Evolutionary conservation across 129 eudicot genomes (phyloP).

Genomic region (Logfia minima): DNA sequence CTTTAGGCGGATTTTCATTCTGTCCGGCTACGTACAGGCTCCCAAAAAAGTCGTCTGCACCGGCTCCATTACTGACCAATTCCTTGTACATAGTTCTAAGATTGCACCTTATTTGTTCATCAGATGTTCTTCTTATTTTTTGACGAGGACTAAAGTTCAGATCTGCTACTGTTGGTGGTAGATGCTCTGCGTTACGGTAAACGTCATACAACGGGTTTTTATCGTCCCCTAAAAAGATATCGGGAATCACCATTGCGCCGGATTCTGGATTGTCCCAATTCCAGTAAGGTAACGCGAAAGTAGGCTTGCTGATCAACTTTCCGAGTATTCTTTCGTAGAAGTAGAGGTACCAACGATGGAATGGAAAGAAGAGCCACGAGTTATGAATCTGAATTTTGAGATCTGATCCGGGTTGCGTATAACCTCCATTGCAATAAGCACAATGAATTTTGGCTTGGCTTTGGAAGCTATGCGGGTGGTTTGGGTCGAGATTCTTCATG

Average conservation of each 20-base stretch:
- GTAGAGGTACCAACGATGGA: constrained; percentile 43
- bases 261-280: constrained; percentile 44
- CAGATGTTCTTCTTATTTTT: not conserved
- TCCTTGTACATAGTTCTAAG: no score
- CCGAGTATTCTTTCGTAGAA: constrained; percentile 52
- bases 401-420: constrained; percentile 24
- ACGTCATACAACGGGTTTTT: constrained; percentile 24
- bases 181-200: not conserved
- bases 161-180: no score
- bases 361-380: constrained; percentile 58
- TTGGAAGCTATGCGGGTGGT: not conserved
- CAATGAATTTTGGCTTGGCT: constrained; percentile 2
- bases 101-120: no score
- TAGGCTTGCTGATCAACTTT: constrained; percentile 41
- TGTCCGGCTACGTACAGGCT: no score
- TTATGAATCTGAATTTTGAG: constrained; percentile 40
- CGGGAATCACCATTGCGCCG: constrained; percentile 38
- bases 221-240: not conserved
- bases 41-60: no score
- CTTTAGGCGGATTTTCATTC: no score
- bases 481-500: constrained; percentile 42
- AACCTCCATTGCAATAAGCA: constrained; percentile 35
- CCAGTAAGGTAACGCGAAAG: constrained; percentile 53
- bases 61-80: no score
- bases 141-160: not conserved